Evolutionary conservation across 345 rosid genomes (phyloP), one percentile per base, ranked within the genome.

Genomic region (Cochlearia excelsa): DNA sequence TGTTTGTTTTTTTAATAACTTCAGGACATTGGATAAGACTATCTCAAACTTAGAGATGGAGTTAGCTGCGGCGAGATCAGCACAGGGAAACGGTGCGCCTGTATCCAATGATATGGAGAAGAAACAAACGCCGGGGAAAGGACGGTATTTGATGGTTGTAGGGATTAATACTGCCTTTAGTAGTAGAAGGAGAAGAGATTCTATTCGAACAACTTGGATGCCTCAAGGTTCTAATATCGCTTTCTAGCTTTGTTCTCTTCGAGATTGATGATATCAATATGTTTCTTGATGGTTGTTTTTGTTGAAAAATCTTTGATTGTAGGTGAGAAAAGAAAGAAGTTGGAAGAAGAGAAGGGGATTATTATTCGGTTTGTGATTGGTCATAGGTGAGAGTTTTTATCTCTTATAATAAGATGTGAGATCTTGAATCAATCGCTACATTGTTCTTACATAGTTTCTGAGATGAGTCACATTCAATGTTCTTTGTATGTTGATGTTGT

Each of bases 11-110:
- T 31, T 23, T 74, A 40, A 63, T 40, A 1, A 63, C 67, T 70
- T 46, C 57, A 92, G 98, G 75, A 80, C 86, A 48, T 72, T 92
- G 75, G 96, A 88, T 75, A 92, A 92, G 78, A 86, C 98, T 30
- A 84, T 92, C 69, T 92, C 98, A 27, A 92, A 69, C 74, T 77
- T 92, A 59, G 98, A 92, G 81, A 86, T 84, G 98, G 98, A 88
- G 81, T 72, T 88, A 67, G 98, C 95, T 3, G 98, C 95, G 43
- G 95, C 98, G 61, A 84, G 83, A 73, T 83, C 93, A 46, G 81
- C 82, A 3, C 98, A 92, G 8, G 98, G 83, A 27, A 76, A 74
- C 11, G 90, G 88, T 49, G 80, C 96, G 71, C 93, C 98, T 33
- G 37, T 71, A 57, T 73, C 96, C 0, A 82, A 80, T 57, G 84